Evolutionary conservation across 208 protist species (phyloP).

Genomic region (Trypanosoma rangeli): DNA sequence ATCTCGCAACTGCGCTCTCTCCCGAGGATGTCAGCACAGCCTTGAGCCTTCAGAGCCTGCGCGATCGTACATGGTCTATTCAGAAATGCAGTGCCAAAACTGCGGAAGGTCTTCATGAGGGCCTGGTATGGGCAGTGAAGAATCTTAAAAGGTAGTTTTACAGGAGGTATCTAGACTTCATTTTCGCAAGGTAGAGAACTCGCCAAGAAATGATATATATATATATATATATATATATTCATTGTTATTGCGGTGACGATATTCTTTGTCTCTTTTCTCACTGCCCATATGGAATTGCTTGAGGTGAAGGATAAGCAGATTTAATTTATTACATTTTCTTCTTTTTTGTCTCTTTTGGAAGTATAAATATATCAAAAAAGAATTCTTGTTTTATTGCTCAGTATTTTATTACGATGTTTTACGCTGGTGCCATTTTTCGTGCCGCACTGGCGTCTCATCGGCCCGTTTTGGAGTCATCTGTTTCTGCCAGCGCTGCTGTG

Average conservation of each 20-base stretch:
- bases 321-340: slow-evolving; percentile 20
- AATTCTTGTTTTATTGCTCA: slow-evolving; percentile 20
- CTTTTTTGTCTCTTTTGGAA: slow-evolving; percentile 11
- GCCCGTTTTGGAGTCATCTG: slow-evolving; percentile 64
- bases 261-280: slow-evolving; percentile 6
- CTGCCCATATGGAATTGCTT: neutral
- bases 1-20: slow-evolving; percentile 90
- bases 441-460: slow-evolving; percentile 66
- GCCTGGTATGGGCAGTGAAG: slow-evolving; percentile 89
- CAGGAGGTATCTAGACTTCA: slow-evolving; percentile 8
- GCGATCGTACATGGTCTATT: slow-evolving; percentile 90
- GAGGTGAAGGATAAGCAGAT: slow-evolving; percentile 22
- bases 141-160: slow-evolving; percentile 69
- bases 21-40: slow-evolving; percentile 84
- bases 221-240: neutral
- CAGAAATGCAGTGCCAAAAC: slow-evolving; percentile 93
- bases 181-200: slow-evolving; percentile 14
- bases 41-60: slow-evolving; percentile 84
- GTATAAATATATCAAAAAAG: too few species aligned
- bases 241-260: too few species aligned
- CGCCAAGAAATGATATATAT: too few species aligned
- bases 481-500: slow-evolving; percentile 48
- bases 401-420: slow-evolving; percentile 49
- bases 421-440: slow-evolving; percentile 29
- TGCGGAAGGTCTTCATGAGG: slow-evolving; percentile 86